These are phyloP conservation scores for Amanita fuliginea DNA, from an alignment of 768 basidiomycete genomes.

Conservation along the genomic window DNA sequence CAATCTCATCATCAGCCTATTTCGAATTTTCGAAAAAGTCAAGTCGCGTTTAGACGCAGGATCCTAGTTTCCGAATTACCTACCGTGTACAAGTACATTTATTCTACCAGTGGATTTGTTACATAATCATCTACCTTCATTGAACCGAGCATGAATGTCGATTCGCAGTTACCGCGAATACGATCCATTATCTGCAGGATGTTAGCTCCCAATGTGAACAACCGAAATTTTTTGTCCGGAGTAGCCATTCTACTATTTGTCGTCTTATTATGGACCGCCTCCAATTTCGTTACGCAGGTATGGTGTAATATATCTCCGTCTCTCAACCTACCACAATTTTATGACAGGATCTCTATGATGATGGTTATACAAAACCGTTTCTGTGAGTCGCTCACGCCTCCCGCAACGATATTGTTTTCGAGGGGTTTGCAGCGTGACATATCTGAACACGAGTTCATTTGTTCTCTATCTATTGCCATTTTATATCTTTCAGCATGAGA, in stretches of 20 bases:
- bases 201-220: constrained; percentile 9
- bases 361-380: constrained; percentile 84
- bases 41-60: constrained; percentile 46
- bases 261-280: constrained; percentile 80
- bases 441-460: constrained; percentile 88
- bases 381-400: constrained; percentile 31
- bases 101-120: not conserved
- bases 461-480: constrained; percentile 64
- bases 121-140: not conserved
- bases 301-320: constrained; percentile 2
- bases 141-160: not conserved
- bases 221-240: constrained; percentile 38
- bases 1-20: constrained; percentile 77
- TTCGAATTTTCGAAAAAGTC: constrained; percentile 82
- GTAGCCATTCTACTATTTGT: constrained; percentile 63
- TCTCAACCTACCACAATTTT: not conserved
- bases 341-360: constrained; percentile 35
- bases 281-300: constrained; percentile 83
- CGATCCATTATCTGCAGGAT: constrained; percentile 2
- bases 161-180: not conserved
- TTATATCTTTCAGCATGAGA: not conserved
- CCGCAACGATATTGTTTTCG: not conserved
- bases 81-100: too few relatives aligned
- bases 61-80: constrained; percentile 7
- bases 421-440: constrained; percentile 57